Conservation (phyloP, 2,329 filamentous ascomycete species). For the Fusarium continuum region DNA sequence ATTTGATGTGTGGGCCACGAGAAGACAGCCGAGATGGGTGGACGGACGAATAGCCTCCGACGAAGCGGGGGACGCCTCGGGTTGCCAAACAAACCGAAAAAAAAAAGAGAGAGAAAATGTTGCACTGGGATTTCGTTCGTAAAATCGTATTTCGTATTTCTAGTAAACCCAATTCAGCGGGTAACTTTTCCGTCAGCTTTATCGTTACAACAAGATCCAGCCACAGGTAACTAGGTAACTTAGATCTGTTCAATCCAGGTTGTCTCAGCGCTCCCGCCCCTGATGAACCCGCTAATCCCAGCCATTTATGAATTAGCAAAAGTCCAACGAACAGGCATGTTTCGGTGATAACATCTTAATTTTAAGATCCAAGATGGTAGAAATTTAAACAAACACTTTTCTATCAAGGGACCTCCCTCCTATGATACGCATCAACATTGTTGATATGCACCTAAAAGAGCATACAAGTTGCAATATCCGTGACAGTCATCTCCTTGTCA, state of each 20-base stretch:
- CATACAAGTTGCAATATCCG: neutral
- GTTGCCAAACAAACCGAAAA: neutral
- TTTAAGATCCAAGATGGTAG: neutral
- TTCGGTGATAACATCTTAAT: neutral
- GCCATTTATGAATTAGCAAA: neutral
- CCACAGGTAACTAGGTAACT: too few species aligned
- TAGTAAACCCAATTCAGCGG: slow-evolving; percentile 12
- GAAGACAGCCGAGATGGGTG: slow-evolving; percentile 1
- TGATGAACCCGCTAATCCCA: neutral
- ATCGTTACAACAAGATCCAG: slow-evolving; percentile 9
- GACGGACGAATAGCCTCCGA: neutral
- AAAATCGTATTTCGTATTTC: slow-evolving; percentile 20
- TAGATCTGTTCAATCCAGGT: neutral
- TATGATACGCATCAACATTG: too few species aligned
- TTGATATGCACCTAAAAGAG: neutral
- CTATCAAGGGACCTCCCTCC: too few species aligned
- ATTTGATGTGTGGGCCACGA: neutral
- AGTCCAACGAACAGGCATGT: neutral
- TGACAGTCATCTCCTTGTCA: neutral
- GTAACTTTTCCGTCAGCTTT: neutral
- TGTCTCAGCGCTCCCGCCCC: neutral
- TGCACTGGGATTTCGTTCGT: slow-evolving; percentile 4
- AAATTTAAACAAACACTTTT: too few species aligned
- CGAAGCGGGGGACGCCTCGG: neutral
- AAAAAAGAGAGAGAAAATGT: neutral